Evolutionary conservation across 2,329 filamentous ascomycete species (phyloP), one percentile per base, ranked within the genome.

Genomic region (Arthrocladium fulminans): DNA sequence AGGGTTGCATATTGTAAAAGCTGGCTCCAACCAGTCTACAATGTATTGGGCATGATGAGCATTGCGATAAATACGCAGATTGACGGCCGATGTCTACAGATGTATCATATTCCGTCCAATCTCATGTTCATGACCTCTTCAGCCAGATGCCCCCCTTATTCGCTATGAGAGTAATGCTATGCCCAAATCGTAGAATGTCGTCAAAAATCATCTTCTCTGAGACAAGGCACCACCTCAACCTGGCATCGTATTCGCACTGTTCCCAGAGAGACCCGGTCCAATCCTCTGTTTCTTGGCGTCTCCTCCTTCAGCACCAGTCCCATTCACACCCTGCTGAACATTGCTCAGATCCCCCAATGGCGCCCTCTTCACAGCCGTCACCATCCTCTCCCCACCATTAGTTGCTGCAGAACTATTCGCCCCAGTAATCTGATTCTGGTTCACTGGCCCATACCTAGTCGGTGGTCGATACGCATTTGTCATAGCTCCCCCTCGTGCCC

Each of bases 261-360:
- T 37, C 25, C 44, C 30, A 30, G 38, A 4, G 13, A 40, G 20
- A 8, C 32, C 47, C 27, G 25, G 40, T 13, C 34, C 41, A 13
- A 57, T 44, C 23, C 48, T 51, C 46, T 56, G 56, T 50, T 55
- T 49, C 47, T 59, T 59, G 22, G 50, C 51, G 41, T 59, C 56
- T 2, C 47, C 45, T 2, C 56, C 56, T 30, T 59, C 56, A 2
- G 29, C 15, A 1, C 52, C 54, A 22, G 48, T 17, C 12, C 48
- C 46, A 23, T 51, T 57, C n/a, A 47, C 48, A 23, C 40, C 47
- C 35, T 58, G 49, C 44, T 57, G 55, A 7, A 57, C 61, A 54
- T 72, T 72, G n/a, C 69, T 71, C 43, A 71, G 61, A 49, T 72
- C 69, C n/a, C 59, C 63, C 22, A 72, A 54, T 6, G 69, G 68